Evolutionary conservation across 345 rosid genomes (phyloP).

Genomic region (Cardamine occulta): DNA sequence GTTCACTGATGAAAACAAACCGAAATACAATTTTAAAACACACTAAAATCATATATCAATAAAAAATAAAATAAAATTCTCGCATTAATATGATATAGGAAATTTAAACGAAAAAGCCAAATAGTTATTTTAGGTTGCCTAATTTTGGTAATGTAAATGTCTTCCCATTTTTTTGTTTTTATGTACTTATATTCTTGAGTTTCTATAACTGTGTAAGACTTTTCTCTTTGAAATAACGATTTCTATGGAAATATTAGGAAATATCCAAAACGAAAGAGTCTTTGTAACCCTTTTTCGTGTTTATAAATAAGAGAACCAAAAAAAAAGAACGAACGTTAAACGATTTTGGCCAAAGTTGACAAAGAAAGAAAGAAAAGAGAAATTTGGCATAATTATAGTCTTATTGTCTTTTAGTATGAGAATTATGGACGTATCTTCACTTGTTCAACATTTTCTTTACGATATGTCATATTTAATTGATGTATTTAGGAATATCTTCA

Average conservation of each 20-base stretch:
- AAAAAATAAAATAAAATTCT: not conserved
- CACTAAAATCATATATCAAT: not conserved
- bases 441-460: slow-evolving; percentile 14
- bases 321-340: not conserved
- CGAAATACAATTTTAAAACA: not conserved
- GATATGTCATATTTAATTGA: slow-evolving; percentile 17
- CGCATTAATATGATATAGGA: not conserved
- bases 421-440: slow-evolving; percentile 17
- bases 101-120: slow-evolving; percentile 8
- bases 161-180: slow-evolving; percentile 9
- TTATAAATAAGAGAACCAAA: not conserved
- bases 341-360: slow-evolving; percentile 9
- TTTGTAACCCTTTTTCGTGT: slow-evolving; percentile 16
- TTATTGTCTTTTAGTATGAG: slow-evolving; percentile 17
- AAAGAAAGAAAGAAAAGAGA: not conserved
- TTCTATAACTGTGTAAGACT: slow-evolving; percentile 30
- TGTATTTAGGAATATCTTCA: not conserved
- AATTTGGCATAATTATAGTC: slow-evolving; percentile 4
- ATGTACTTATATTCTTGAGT: slow-evolving; percentile 11
- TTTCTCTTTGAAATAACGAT: slow-evolving; percentile 30
- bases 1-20: not conserved
- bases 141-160: slow-evolving; percentile 6
- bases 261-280: slow-evolving; percentile 21
- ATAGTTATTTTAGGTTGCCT: slow-evolving; percentile 26
- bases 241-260: slow-evolving; percentile 17